Conservation (phyloP, 208 protist genomes). For the Blechomonas ayalai region DNA sequence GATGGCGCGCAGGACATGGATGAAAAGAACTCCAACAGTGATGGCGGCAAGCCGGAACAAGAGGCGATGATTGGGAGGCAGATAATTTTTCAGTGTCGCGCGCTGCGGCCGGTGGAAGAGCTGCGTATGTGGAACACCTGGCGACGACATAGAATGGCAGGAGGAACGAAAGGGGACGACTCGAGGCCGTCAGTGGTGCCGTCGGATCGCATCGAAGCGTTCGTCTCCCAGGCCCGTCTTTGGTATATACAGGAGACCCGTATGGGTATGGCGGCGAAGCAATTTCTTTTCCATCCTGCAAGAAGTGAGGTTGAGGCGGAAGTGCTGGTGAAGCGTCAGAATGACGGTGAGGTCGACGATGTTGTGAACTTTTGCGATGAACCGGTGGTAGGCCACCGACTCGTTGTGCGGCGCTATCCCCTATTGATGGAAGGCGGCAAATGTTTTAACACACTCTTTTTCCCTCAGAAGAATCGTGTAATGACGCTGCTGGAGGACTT, state of each 20-base stretch:
- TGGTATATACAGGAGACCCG: slow-evolving; percentile 30
- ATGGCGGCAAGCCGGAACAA: slow-evolving; percentile 9
- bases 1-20: not conserved
- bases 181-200: too few relatives aligned
- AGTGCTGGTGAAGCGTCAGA: not conserved
- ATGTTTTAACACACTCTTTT: slow-evolving; percentile 78
- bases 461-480: slow-evolving; percentile 61
- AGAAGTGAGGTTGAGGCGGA: slow-evolving; percentile 6
- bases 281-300: slow-evolving; percentile 41
- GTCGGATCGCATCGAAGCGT: slow-evolving; percentile 45
- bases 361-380: not conserved
- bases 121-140: not conserved
- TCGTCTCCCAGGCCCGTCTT: slow-evolving; percentile 35
- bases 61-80: slow-evolving; percentile 7
- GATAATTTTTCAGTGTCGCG: slow-evolving; percentile 23
- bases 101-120: slow-evolving; percentile 8
- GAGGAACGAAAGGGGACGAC: not conserved
- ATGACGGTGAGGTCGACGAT: slow-evolving; percentile 4
- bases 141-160: slow-evolving; percentile 4
- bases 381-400: not conserved
- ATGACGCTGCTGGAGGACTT: slow-evolving; percentile 65
- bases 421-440: slow-evolving; percentile 18
- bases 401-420: slow-evolving; percentile 10
- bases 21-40: slow-evolving; percentile 1
- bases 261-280: slow-evolving; percentile 6